Percentiles rank a stretch among this genome's conserved stretches.
Evolutionary conservation across 176 grass and related monocot genomes (phyloP).

Genomic region (Pontederia paniculata): DNA sequence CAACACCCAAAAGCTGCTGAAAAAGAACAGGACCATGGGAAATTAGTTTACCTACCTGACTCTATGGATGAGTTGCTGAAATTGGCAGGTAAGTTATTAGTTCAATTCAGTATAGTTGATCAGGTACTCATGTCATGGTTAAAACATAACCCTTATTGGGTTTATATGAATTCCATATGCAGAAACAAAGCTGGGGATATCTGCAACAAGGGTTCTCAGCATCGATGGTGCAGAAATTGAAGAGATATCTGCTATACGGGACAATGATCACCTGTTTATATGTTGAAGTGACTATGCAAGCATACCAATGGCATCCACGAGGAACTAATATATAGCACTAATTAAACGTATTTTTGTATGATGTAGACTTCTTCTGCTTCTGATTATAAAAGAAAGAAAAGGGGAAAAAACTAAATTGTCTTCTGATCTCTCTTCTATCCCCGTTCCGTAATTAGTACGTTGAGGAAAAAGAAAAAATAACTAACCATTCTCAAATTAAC

Average conservation of each 20-base stretch:
- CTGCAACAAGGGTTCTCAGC: conserved; percentile 20
- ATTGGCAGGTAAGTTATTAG: conserved; percentile 5
- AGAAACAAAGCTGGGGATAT: conserved; percentile 23
- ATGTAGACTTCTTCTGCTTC: no score
- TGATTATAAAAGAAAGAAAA: no score
- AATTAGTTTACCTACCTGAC: conserved; percentile 14
- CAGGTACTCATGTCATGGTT: neutral
- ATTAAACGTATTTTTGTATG: no score
- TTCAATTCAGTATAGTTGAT: neutral
- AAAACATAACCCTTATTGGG: neutral
- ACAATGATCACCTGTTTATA: conserved; percentile 36
- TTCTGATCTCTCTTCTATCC: no score
- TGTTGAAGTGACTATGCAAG: neutral
- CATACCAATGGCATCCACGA: no score
- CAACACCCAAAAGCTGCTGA: neutral
- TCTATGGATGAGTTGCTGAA: conserved; percentile 14
- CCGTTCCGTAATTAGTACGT: no score
- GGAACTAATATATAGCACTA: no score
- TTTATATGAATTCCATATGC: neutral
- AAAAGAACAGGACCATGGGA: neutral
- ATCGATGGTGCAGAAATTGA: conserved; percentile 36
- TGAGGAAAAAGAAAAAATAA: no score
- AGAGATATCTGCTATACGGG: conserved; percentile 27
- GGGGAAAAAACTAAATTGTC: no score
- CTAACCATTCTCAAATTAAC: no score